A percentile compares a stretch with the other conserved stretches of the same genome.
These are phyloP conservation scores for Oxyria digyna DNA, from an alignment of 148 eudicot genomes.

Conservation along the genomic window DNA sequence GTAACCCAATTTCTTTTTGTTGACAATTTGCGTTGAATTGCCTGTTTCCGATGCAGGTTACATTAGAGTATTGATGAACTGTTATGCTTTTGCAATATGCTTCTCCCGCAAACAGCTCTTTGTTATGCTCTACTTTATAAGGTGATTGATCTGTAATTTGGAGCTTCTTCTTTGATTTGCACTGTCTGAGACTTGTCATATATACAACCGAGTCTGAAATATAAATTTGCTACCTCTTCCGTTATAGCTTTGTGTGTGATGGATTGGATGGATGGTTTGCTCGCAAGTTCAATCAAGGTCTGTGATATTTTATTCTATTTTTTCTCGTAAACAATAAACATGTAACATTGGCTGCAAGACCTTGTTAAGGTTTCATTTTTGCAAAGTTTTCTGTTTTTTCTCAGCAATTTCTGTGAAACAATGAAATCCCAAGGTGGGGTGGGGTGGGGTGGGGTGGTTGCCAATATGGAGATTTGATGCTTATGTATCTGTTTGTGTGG, in stretches of 20 bases:
- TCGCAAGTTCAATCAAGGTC: conserved; percentile 95
- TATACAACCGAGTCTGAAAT: neutral
- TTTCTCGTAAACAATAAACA: neutral
- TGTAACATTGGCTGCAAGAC: too few species aligned
- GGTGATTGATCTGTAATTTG: conserved; percentile 28
- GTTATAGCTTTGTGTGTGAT: conserved; percentile 84
- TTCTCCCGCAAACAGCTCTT: conserved; percentile 62
- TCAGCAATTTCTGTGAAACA: too few species aligned
- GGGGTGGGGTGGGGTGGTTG: too few species aligned
- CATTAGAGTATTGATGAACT: conserved; percentile 63
- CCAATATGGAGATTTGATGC: too few species aligned
- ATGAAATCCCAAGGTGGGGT: too few species aligned
- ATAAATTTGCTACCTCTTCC: conserved; percentile 5
- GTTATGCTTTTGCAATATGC: conserved; percentile 72
- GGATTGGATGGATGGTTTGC: conserved; percentile 98
- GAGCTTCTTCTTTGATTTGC: neutral
- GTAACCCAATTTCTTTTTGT: neutral
- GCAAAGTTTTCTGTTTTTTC: too few species aligned
- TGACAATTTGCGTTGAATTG: too few species aligned
- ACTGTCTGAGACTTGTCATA: neutral
- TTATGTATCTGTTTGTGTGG: too few species aligned
- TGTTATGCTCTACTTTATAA: conserved; percentile 60
- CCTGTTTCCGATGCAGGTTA: too few species aligned
- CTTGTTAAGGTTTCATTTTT: too few species aligned
- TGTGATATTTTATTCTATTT: neutral